Base-by-base conservation (phyloP, 2,329 filamentous ascomycete genomes). In the Trichoderma sp. region DNA sequence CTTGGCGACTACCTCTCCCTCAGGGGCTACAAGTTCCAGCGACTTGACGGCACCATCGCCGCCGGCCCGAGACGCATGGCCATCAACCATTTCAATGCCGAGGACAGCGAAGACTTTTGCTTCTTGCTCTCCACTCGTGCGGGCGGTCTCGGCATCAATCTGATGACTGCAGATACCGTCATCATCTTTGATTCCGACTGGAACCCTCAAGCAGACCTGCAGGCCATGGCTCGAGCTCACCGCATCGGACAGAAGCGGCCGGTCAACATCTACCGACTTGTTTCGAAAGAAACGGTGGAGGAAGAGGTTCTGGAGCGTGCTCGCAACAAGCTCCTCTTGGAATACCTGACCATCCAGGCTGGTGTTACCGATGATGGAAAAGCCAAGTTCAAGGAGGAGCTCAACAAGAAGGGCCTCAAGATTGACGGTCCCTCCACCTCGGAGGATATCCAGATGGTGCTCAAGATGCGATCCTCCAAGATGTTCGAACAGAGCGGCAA, bases 401-500 rank as follows among this genome's bases (percentile, higher is more conserved):
- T 92, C 70, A 89, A 89, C 72, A 92, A 93, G 77, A 90, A 93
- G 77, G 87, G 87, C 77, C 80, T 81, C 78, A 90, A 80, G 83
- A 87, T 83, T 43, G 89, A 90, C 63, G 93, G 96, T 71, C 93
- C 94, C 7, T 94, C 89, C 66, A 96, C 92, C 3, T 92, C 92
- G 0, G 94, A 97, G 69, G 95, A 97, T 73, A 98, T 98, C 69
- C 96, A 95, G 68, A 91, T 91, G 76, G 96, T 99, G 66, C 85
- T 99, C 73, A 98, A 98, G 80, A 93, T 94, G 78, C 90, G 95
- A 71, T 96, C 95, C n/a, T 95, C 97, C 75, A 97, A 95, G 78
- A 96, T 99, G 90, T 99, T 99, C 71, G 94, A 98, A 78, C 94
- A 97, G 76, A 95, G 91, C 12, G 92, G 92, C 66, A 99, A 99